Conservation (phyloP, 805 yeast species). For the Peterozyma xylosa region DNA sequence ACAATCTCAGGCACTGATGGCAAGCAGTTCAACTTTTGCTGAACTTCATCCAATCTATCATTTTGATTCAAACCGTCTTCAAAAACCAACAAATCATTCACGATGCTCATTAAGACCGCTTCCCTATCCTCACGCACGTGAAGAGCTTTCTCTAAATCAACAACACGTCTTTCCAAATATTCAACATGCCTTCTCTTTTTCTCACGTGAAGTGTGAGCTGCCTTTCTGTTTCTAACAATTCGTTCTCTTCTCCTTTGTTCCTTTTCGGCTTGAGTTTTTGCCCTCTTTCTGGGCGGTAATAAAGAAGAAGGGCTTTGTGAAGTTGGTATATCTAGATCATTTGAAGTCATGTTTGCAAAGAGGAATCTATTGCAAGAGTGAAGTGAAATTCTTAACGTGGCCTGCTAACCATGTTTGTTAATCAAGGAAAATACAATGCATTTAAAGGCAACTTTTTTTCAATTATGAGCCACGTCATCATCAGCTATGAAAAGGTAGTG, state of each 20-base stretch:
- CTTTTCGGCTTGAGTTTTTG: conserved; percentile 93
- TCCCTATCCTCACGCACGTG: conserved; percentile 11
- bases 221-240: conserved; percentile 87
- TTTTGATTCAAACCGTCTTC: too few species aligned
- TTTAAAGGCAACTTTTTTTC: too few species aligned
- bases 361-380: too few species aligned
- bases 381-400: too few species aligned
- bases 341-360: not conserved
- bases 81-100: conserved; percentile 8
- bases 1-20: too few species aligned
- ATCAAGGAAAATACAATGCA: too few species aligned
- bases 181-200: conserved; percentile 92
- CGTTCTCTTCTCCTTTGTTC: conserved; percentile 94
- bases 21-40: too few species aligned
- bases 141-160: conserved; percentile 26
- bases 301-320: conserved; percentile 17
- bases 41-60: too few species aligned
- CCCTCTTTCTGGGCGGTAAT: conserved; percentile 92
- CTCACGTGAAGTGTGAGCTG: conserved; percentile 96
- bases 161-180: conserved; percentile 59
- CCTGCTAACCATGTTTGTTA: too few species aligned
- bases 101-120: conserved; percentile 8
- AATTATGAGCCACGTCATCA: too few species aligned
- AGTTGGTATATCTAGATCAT: not conserved
- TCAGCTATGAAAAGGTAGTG: too few species aligned